Conservation (phyloP, 2,329 filamentous ascomycete genomes). For the Cladophialophora carrionii region DNA sequence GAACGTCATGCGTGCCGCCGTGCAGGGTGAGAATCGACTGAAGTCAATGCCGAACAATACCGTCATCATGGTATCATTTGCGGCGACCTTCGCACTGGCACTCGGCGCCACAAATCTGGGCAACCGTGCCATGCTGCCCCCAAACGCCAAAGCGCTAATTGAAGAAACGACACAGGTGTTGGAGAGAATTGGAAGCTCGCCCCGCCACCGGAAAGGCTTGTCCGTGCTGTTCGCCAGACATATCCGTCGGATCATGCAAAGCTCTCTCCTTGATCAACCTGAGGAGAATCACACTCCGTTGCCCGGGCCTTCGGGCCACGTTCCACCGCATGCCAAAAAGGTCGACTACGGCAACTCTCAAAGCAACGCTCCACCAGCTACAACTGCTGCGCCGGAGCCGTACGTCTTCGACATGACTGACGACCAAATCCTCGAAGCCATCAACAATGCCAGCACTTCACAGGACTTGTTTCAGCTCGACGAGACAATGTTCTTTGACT, state of each 20-base stretch:
- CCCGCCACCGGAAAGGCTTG: slow-evolving; percentile 67
- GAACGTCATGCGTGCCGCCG: slow-evolving; percentile 74
- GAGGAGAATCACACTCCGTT: slow-evolving; percentile 18
- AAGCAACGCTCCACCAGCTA: neutral
- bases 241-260: slow-evolving; percentile 45
- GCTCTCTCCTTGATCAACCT: slow-evolving; percentile 25
- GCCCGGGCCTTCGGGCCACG: slow-evolving; percentile 1
- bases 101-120: slow-evolving; percentile 61
- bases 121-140: slow-evolving; percentile 60
- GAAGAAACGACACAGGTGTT: slow-evolving; percentile 70
- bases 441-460: slow-evolving; percentile 63
- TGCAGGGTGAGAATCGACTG: slow-evolving; percentile 70
- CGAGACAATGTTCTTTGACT: slow-evolving; percentile 62
- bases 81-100: slow-evolving; percentile 69
- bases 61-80: slow-evolving; percentile 77
- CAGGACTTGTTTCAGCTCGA: slow-evolving; percentile 56
- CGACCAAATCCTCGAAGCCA: slow-evolving; percentile 67
- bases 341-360: slow-evolving; percentile 13
- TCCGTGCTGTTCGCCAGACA: slow-evolving; percentile 64
- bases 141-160: slow-evolving; percentile 66
- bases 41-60: slow-evolving; percentile 80
- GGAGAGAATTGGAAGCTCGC: slow-evolving; percentile 68
- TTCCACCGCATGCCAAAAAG: slow-evolving; percentile 13
- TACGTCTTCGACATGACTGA: slow-evolving; percentile 64
- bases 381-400: slow-evolving; percentile 22